Base-by-base conservation (phyloP, 305 asterid genomes). In the Solanum aculeatissimum region DNA sequence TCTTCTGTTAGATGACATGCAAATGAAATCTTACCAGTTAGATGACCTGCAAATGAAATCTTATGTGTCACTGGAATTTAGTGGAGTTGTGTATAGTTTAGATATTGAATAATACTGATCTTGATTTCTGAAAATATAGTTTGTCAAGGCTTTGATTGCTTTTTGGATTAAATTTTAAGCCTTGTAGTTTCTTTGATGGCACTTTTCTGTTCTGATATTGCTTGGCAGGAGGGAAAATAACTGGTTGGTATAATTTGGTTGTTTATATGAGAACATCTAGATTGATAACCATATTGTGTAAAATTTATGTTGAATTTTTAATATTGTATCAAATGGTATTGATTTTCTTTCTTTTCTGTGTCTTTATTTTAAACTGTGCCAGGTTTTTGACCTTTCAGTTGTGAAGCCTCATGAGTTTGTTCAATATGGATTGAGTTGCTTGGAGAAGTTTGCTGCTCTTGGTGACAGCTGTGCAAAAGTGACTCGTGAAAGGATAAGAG, bases 351-450 rank as follows among this genome's bases (percentile, higher is more conserved):
- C 14, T 43, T 38, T 23, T 47, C 15, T 16, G 27, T 77, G 43
- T 77, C 82, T 51, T 83, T 18, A 85, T 81, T 90, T 54, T 84
- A 57, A 81, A 85, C 66, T 81, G 83, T 88, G 70, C 83, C 97
- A 95, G 98, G 97, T 95, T 84, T 94, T 92, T 84, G 98, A 95
- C 90, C 97, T 95, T 74, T 90, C 94, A 75, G 85, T 4, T 8
- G 98, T 95, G 90, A 95, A 91, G 93, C 98, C 98, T 87, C 93
- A 94, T 88, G 97, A 93, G 80, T 95, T 95, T 89, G 98, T 95
- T 85, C 92, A 92, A 89, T 92, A 94, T 86, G 98, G 98, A 75
- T 87, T 95, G 91, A 86, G 90, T 87, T 95, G 98, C 92, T 90
- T 95, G 86, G 98, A 94, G 93, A 92, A 87, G 85, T 91, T 94